Base-by-base conservation (phyloP, 805 yeast species). In the Vanderwaltozyma tropicalis region DNA sequence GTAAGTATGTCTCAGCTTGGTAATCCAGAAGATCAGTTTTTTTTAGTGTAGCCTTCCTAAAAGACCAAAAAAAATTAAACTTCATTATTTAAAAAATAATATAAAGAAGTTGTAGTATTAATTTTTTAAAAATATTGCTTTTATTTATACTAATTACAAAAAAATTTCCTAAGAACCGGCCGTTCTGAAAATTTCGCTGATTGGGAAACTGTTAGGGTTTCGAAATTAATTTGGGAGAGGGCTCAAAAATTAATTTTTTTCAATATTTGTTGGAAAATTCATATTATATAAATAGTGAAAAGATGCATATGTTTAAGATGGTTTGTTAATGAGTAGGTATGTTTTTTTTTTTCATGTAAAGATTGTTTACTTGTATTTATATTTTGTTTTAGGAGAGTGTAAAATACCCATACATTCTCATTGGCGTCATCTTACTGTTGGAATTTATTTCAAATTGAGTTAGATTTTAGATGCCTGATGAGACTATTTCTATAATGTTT, bases 1-100 rank as follows among this genome's bases (percentile, higher is more conserved):
- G 41, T 37, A 40, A n/a, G 32, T 22, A 50, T 49, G 57, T 50
- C 57, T 38, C 39, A 50, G 57, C 57, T 35, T 53, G 59, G 59
- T 53, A 53, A 45, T 53, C 57, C 59, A 48, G 55, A 53, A 53
- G 59, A 41, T 44, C 43, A 43, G 51, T 46, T 47, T 41, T 40
- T 37, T 33, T 22, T 28, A 34, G 25, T 31, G 22, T 35, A 28
- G 32, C 21, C 19, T 24, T 29, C 21, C 28, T 8, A 28, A 21
- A 34, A 18, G 13, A 18, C 5, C n/a, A 26, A 32, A 8, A 18
- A 33, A 26, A 25, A 19, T 5, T 20, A 21, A 15, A n/a, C 11
- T n/a, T n/a, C n/a, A n/a, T n/a, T n/a, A n/a, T n/a, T n/a, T 7
- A 34, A 34, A 10, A 8, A 9, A 31, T 19, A 12, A 15, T 6